Percentiles rank a stretch among this genome's conserved stretches.
Evolutionary conservation across 192 early-diverging fungal species (phyloP).

Genomic region (Entophlyctis helioformis): DNA sequence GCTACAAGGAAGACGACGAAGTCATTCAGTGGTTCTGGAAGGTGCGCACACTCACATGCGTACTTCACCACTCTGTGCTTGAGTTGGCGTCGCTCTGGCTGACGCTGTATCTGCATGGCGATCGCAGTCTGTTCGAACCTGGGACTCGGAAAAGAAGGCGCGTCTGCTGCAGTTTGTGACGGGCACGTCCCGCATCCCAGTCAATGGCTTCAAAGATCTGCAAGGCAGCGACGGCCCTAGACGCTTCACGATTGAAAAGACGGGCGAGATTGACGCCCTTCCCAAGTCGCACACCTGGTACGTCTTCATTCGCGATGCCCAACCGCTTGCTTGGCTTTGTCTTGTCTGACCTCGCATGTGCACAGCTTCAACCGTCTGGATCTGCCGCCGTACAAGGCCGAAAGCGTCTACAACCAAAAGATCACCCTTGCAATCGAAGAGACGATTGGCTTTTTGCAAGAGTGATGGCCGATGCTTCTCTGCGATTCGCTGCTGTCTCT

Average conservation of each 20-base stretch:
- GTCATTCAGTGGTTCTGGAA: conserved; percentile 96
- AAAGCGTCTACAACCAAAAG: too few species aligned
- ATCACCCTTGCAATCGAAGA: conserved; percentile 91
- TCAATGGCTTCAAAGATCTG: conserved; percentile 97
- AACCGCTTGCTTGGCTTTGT: not conserved
- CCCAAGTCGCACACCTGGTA: conserved; percentile 94
- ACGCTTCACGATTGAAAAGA: conserved; percentile 90
- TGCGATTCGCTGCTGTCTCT: too few species aligned
- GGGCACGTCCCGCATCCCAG: conserved; percentile 93
- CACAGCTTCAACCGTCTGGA: conserved; percentile 91
- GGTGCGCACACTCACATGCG: conserved; percentile 13
- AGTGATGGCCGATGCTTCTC: too few species aligned
- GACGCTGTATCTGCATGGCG: not conserved
- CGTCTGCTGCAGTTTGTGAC: conserved; percentile 95
- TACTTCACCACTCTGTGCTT: not conserved
- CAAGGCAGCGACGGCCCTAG: conserved; percentile 94
- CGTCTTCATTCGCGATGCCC: conserved; percentile 4
- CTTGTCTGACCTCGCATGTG: not conserved
- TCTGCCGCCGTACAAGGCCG: conserved; percentile 88
- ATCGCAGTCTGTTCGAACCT: conserved; percentile 54
- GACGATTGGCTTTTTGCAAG: too few species aligned
- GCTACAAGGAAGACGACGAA: conserved; percentile 94
- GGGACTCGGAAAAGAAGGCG: conserved; percentile 90
- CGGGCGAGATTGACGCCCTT: conserved; percentile 69
- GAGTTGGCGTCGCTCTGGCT: too few species aligned